Evolutionary conservation across 148 eudicot genomes (phyloP).

Genomic region (Amaranthus cruentus): DNA sequence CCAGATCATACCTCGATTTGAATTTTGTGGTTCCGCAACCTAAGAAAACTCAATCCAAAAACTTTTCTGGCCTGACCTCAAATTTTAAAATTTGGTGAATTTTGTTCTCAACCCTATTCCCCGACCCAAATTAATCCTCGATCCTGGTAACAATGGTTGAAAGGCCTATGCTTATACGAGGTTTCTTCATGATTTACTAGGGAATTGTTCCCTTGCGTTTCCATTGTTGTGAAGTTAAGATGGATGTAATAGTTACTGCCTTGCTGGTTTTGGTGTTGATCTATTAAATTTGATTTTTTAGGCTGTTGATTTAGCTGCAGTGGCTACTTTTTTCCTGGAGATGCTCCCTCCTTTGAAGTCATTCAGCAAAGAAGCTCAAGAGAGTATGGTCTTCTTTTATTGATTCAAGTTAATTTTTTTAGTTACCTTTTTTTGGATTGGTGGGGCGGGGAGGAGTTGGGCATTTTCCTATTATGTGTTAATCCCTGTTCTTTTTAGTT

Average conservation of each 20-base stretch:
- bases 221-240: neutral
- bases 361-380: constrained; percentile 41
- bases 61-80: too few relatives aligned
- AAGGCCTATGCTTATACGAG: neutral
- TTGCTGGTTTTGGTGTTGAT: neutral
- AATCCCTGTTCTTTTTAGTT: neutral
- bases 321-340: constrained; percentile 73
- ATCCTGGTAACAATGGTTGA: neutral
- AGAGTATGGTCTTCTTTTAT: constrained; percentile 36
- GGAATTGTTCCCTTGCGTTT: neutral
- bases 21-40: too few relatives aligned
- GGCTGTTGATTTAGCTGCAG: constrained; percentile 81
- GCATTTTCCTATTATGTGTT: neutral
- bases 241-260: neutral
- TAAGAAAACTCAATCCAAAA: too few relatives aligned
- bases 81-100: too few relatives aligned
- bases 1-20: too few relatives aligned
- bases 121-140: too few relatives aligned
- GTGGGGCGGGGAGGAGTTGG: too few relatives aligned
- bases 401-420: neutral
- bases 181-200: neutral
- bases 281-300: constrained; percentile 28
- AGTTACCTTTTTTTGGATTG: neutral
- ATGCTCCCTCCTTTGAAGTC: constrained; percentile 71
- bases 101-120: too few relatives aligned